Evolutionary conservation across 768 basidiomycete genomes (phyloP), one percentile per base, ranked within the genome.

Genomic region (Termitomyces sp.): DNA sequence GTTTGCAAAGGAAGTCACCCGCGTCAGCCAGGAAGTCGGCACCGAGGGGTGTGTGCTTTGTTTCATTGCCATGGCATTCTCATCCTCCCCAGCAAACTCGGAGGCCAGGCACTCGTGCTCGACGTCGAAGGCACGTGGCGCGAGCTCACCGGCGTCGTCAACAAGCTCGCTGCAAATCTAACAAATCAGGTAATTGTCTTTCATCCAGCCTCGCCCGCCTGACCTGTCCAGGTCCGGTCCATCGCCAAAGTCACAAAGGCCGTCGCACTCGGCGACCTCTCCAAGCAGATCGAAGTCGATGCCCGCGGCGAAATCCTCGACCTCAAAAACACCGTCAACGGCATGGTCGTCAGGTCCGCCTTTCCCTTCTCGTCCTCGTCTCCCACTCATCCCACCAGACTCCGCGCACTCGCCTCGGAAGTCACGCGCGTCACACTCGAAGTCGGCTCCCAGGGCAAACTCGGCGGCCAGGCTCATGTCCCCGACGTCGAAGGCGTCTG

Each of bases 161-260:
- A 92, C 73, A 88, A 88, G 68, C 72, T 92, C 62, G 88, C 88
- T 7, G 85, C 85, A 5, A 92, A 92, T 72, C 72, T 91, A 58
- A 92, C 88, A 13, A 84, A 83, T 56, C 90, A 93, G 77, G 76
- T 73, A 12, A 12, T 14, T 3, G 12, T 26, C 26, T 26, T 26
- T 26, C 4, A 26, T 26, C 26, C 26, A 26, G 26, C 26, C 26
- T 26, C 26, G 4, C 26, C 26, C 26, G 26, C 2, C 26, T 4
- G 4, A 26, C 26, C 26, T 20, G 2, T 22, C 2, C 16, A 74
- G 74, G 91, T 93, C 61, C 85, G 95, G 56, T 90, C 89, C 50
- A 94, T 94, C 58, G 91, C 93, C 6, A 84, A 86, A 60, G 95
- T 98, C 60, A 97, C 95, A 20, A 94, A 92, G 73, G 95, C 94